Evolutionary conservation across 257 asterid genomes (phyloP), one percentile per base, ranked within the genome.

Genomic region (Marsdenia floribunda): DNA sequence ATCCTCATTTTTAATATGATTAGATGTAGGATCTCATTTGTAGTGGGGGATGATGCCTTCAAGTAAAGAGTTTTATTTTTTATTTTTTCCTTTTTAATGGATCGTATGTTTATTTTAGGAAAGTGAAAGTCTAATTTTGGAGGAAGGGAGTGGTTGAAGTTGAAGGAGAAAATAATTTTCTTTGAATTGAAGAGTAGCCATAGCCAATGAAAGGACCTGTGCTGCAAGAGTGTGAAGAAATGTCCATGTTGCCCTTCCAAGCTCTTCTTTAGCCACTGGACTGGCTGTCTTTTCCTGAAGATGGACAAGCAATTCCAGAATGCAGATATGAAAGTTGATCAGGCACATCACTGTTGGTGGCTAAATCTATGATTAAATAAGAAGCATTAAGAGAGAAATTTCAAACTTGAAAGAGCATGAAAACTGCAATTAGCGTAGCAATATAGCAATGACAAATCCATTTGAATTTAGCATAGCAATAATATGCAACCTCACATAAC

Each of bases 241-340:
- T 54, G 94, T 92, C 99, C 99, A 92, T 18, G 99, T 92, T 40
- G 97, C 97, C 80, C 93, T 89, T 76, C 99, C 99, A 75, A 94
- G 97, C 22, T 92, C 96, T 78, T 94, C 97, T 84, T 89, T 94
- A 44, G 92, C 85, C 38, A 87, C 89, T 12, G 97, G 97, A 35
- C 86, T 68, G 1, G 90, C 79, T 42, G 84, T 63, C 75, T 87
- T 85, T 49, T 82, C 90, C 95, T 91, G 80, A 68, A 54, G 13
- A 77, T 49, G 58, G 63, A 38, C 37, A 13, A 64, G 37, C 24
- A 81, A 67, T 52, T 71, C 76, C 10, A 67, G 58, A 21, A 16
- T 2, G 40, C 50, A 66, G 49, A 73, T 44, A 33, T 3, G 52
- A 13, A n/a, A 19, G 71, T 50, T 49, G 54, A 64, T 44, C 70